Percentiles rank a stretch among this genome's conserved stretches.
Evolutionary conservation across 148 eudicot species (phyloP).

Genomic region (Linanthus parryae): DNA sequence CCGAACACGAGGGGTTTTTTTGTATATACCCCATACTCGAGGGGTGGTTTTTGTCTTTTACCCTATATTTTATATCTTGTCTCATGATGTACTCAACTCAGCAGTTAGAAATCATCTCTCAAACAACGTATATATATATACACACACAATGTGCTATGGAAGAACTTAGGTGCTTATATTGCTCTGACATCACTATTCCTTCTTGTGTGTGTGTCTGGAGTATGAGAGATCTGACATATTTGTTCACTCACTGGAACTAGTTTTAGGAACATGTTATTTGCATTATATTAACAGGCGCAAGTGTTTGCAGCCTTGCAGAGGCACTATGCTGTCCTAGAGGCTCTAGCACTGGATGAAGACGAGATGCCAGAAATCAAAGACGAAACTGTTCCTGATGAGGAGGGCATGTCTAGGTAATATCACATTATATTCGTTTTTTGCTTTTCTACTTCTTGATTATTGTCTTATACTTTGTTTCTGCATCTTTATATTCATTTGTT

Average conservation of each 20-base stretch:
- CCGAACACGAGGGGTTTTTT: no score
- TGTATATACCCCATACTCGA: no score
- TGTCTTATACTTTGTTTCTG: not conserved
- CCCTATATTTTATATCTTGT: no score
- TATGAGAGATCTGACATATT: no score
- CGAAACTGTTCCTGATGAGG: constrained; percentile 94
- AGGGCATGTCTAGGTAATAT: constrained; percentile 78
- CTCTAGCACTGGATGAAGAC: constrained; percentile 91
- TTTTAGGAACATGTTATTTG: not conserved
- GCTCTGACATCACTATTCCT: no score
- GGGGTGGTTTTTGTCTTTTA: no score
- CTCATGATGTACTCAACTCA: no score
- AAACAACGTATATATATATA: no score
- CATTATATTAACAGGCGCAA: constrained; percentile 1
- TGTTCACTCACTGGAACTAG: not conserved
- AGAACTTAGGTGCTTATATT: no score
- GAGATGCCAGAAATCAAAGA: constrained; percentile 87
- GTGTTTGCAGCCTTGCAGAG: constrained; percentile 95
- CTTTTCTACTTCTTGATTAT: not conserved
- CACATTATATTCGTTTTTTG: not conserved
- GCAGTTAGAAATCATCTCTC: no score
- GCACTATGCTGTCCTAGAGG: constrained; percentile 90
- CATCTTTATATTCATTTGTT: not conserved
- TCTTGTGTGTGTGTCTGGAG: no score
- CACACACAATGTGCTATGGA: no score